These are phyloP conservation scores for Haematococcus lacustris DNA, from an alignment of 139 green algal genomes.

Conservation along the genomic window DNA sequence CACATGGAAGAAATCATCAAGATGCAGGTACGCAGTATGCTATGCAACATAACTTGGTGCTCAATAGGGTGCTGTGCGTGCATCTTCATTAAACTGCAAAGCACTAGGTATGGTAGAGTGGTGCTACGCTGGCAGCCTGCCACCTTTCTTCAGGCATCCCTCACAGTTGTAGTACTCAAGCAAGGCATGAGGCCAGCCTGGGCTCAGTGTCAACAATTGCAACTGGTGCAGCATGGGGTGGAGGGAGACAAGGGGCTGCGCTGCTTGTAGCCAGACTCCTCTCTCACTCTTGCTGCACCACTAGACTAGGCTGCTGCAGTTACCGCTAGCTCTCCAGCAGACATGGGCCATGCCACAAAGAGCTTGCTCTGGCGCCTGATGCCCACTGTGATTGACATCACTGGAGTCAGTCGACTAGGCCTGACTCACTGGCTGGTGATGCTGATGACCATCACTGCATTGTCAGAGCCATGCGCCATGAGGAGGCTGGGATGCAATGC, in stretches of 20 bases:
- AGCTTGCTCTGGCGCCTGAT: too few relatives aligned
- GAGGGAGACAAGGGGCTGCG: not conserved
- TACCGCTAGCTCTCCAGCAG: too few relatives aligned
- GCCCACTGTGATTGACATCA: too few relatives aligned
- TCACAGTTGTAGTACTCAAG: not conserved
- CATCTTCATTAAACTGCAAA: not conserved
- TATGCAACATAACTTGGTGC: too few relatives aligned
- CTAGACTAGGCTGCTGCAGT: too few relatives aligned
- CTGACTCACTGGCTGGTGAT: not conserved
- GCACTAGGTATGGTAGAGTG: not conserved
- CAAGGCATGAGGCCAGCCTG: not conserved
- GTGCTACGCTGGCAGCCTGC: not conserved
- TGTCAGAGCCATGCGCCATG: not conserved
- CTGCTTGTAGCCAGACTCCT: not conserved
- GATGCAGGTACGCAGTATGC: slow-evolving; percentile 28
- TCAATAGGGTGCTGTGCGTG: not conserved
- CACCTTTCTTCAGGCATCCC: not conserved
- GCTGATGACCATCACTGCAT: not conserved
- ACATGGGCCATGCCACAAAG: too few relatives aligned
- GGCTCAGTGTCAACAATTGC: too few relatives aligned
- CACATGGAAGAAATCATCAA: slow-evolving; percentile 34
- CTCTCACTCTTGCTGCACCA: too few relatives aligned
- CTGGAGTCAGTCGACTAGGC: not conserved
- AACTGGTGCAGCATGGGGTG: too few relatives aligned
- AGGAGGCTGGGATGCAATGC: not conserved